Percentiles rank a stretch among this genome's conserved stretches.
These are phyloP conservation scores for Globisporangium camurandrum DNA, from an alignment of 352 stramenopile genomes.

Conservation along the genomic window DNA sequence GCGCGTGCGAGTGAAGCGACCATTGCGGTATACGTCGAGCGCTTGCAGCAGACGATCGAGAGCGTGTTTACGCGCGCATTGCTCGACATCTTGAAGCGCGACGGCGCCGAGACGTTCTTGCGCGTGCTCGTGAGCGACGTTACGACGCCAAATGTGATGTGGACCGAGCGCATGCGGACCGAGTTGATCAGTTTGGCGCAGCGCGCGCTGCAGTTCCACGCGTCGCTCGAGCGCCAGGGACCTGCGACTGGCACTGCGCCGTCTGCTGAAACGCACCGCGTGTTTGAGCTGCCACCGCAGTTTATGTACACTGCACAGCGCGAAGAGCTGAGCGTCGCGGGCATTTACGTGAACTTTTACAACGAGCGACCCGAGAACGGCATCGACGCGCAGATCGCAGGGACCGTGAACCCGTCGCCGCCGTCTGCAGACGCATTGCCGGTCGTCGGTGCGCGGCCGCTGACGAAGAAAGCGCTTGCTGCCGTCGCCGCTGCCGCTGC, in stretches of 20 bases:
- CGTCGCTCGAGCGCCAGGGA: slow-evolving; percentile 39
- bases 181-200: slow-evolving; percentile 64
- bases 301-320: slow-evolving; percentile 82
- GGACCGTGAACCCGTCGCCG: slow-evolving; percentile 38
- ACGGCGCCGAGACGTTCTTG: slow-evolving; percentile 57
- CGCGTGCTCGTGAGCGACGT: slow-evolving; percentile 66
- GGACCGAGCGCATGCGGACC: slow-evolving; percentile 76
- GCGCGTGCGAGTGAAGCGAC: slow-evolving; percentile 63
- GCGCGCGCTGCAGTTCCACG: slow-evolving; percentile 66
- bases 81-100: slow-evolving; percentile 62
- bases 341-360: slow-evolving; percentile 87
- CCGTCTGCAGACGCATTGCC: slow-evolving; percentile 1
- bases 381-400: slow-evolving; percentile 69
- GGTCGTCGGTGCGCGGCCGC: slow-evolving; percentile 3
- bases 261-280: slow-evolving; percentile 47
- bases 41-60: slow-evolving; percentile 82
- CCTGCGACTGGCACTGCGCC: neutral
- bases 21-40: slow-evolving; percentile 67
- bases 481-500: slow-evolving; percentile 14
- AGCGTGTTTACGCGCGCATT: slow-evolving; percentile 71
- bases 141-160: slow-evolving; percentile 80
- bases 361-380: slow-evolving; percentile 77
- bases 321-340: slow-evolving; percentile 76
- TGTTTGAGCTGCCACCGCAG: slow-evolving; percentile 63
- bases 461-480: slow-evolving; percentile 16